A percentile compares a stretch with the other conserved stretches of the same genome.
Evolutionary conservation across 2,329 filamentous ascomycete species (phyloP).

Genomic region (Sporothrix sp.): DNA sequence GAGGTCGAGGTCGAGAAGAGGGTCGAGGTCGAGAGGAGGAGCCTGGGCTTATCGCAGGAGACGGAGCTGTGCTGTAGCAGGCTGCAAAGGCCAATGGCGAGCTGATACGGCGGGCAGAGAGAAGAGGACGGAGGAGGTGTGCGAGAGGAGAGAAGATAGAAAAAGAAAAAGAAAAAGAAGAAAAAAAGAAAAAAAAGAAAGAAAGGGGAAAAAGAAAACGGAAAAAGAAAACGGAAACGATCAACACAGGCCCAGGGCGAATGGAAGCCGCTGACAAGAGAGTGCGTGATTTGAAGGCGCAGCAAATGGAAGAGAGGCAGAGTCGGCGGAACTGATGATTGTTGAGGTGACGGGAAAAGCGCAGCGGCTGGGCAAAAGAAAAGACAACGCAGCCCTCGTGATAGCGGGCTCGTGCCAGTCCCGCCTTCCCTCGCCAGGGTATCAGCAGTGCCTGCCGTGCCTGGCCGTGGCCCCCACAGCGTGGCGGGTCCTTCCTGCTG

Average conservation of each 20-base stretch:
- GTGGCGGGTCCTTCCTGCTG: background rate
- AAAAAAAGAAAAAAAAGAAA: background rate
- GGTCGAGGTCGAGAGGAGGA: background rate
- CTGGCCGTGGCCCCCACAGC: background rate
- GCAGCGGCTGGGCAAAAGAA: background rate
- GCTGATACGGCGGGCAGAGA: slow-evolving; percentile 3
- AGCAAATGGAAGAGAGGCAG: background rate
- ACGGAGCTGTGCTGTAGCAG: background rate
- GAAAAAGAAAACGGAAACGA: background rate
- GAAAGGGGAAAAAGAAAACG: background rate
- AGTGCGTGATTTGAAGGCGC: slow-evolving; percentile 7
- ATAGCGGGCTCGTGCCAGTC: background rate
- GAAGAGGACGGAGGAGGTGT: background rate
- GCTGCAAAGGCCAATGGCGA: slow-evolving; percentile 9
- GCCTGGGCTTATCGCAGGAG: background rate
- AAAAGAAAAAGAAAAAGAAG: background rate
- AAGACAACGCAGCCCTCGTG: no score
- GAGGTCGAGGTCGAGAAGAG: background rate
- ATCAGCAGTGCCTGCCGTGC: slow-evolving; percentile 2
- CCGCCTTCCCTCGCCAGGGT: background rate
- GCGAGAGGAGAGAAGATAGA: background rate
- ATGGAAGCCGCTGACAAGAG: no score
- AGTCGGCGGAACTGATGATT: slow-evolving; percentile 1
- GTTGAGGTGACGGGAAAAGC: background rate
- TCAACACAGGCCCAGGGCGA: background rate